Base-by-base conservation (phyloP, 2,329 filamentous ascomycete species). In the Sclerotinia spermophila region DNA sequence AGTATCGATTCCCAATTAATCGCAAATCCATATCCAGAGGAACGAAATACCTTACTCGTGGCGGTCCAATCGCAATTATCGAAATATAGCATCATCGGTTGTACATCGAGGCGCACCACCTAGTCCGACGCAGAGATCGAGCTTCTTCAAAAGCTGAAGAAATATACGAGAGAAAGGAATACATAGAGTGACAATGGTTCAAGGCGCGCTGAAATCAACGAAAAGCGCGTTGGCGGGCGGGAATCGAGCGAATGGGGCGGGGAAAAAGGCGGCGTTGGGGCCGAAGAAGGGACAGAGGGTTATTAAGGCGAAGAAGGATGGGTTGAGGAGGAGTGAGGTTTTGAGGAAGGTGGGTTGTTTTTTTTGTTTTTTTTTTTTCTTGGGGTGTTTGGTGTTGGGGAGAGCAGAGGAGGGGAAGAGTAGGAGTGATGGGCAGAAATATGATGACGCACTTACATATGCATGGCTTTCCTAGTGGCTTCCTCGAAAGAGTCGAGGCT, bases 231-330 rank as follows among this genome's bases (percentile, higher is more conserved):
- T 56, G 64, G 64, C 64, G 51, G 66, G 66, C 10, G 67, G 58
- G 1, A 69, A 64, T n/a, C 19, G 58, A 35, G 27, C 42, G 13
- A 65, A 65, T 40, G 67, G 67, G n/a, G 55, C 15, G 27, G 67
- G 70, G 74, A 68, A 81, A 79, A 73, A 76, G 68, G 77, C 78
- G 45, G 76, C 79, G 11, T 79, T 83, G 48, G 83, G 84, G 19
- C 86, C 85, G 11, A 87, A 86, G 77, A 86, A 85, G 73, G 90
- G 90, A 66, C 81, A 84, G 24, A 84, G 87, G 62, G 83, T 86
- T 66, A 89, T 92, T 76, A 89, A 89, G 67, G 90, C 90, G 4
- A 90, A 90, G 80, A 92, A 90, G 73, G 80, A 84, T 10, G 82
- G 82, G 3, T 81, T 92, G 67, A 84, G 90, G 53, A 84, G 85